Base-by-base conservation (phyloP, 2,329 filamentous ascomycete genomes). In the Botrytis cinerea region DNA sequence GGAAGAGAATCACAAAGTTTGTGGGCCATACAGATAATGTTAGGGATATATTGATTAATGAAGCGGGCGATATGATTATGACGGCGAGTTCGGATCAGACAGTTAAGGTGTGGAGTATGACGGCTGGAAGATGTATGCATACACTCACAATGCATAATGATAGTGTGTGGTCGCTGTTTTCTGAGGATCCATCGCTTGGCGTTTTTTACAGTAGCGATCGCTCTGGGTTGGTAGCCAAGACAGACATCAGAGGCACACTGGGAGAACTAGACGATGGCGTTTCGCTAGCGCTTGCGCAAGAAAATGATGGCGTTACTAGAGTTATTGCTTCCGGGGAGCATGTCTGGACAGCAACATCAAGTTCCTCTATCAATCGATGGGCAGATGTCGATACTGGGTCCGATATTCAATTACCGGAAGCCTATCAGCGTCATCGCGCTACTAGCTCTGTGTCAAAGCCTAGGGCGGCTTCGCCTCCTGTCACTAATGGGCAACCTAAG, bases 141-240 rank as follows among this genome's bases (percentile, higher is more conserved):
- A 99, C 96, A 0, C 88, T 99, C 78, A 98, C 95, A 72, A 99
- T 99, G 96, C 96, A 99, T 84, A 97, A 97, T 80, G 94, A 97
- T 80, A 98, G 95, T 81, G 93, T 99, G 35, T 99, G 96, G 96
- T 97, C 94, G 1, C 86, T 99, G 35, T 97, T 92, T 82, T 98
- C 96, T 0, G 91, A 95, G 71, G 90, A 97, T 78, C 94, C 95
- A 0, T 88, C 92, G 74, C 87, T 99, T 6, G 91, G 92, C 16
- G 89, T 97, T 45, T 98, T 99, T 82, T 98, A 98, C 84, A 98
- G 95, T 73, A 93, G 92, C 78, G 96, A 99, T 83, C 91, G 95
- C 70, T 95, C 94, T 1, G 96, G 96, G 4, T 84, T 98, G 75
- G 91, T 99, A n/a, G 95, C 94, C 72, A 99, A 98, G 86, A 98